Evolutionary conservation across 2,329 filamentous ascomycete species (phyloP).

Genomic region (Ascochyta fabae): DNA sequence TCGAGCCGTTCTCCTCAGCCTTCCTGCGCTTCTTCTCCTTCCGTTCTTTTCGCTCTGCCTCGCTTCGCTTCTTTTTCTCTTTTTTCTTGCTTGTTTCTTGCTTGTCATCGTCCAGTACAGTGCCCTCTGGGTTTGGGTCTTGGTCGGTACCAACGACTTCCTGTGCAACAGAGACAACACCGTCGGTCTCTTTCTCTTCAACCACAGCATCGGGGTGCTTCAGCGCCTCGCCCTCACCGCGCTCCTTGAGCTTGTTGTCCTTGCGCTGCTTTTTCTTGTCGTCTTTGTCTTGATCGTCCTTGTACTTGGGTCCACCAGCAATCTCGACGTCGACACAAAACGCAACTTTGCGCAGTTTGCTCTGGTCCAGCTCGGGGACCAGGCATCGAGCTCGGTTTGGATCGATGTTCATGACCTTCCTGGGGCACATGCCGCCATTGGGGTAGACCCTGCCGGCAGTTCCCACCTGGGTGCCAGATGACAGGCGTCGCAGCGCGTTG

Average conservation of each 20-base stretch:
- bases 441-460: slow-evolving; percentile 60
- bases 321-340: slow-evolving; percentile 99
- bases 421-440: slow-evolving; percentile 76
- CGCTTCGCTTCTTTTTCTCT: slow-evolving; percentile 94
- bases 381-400: slow-evolving; percentile 77
- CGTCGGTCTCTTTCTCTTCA: slow-evolving; percentile 63
- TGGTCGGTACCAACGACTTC: slow-evolving; percentile 53
- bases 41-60: slow-evolving; percentile 88
- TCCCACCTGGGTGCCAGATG: slow-evolving; percentile 60
- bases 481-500: slow-evolving; percentile 81
- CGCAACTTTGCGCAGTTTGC: slow-evolving; percentile 83
- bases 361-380: slow-evolving; percentile 78
- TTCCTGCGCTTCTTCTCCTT: slow-evolving; percentile 87
- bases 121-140: slow-evolving; percentile 50
- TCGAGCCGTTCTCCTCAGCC: slow-evolving; percentile 84
- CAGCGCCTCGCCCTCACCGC: slow-evolving; percentile 74
- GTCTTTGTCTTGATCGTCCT: slow-evolving; percentile 62
- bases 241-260: slow-evolving; percentile 66
- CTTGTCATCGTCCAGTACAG: slow-evolving; percentile 42
- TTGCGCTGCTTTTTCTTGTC: slow-evolving; percentile 59
- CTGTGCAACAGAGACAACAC: slow-evolving; percentile 40
- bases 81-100: slow-evolving; percentile 71
- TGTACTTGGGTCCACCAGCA: slow-evolving; percentile 81
- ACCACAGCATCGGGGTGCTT: slow-evolving; percentile 67
- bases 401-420: slow-evolving; percentile 85